phyloP scores from a whole-genome alignment of 108 stramenopile genomes.

The Cyclotella sp. region DNA sequence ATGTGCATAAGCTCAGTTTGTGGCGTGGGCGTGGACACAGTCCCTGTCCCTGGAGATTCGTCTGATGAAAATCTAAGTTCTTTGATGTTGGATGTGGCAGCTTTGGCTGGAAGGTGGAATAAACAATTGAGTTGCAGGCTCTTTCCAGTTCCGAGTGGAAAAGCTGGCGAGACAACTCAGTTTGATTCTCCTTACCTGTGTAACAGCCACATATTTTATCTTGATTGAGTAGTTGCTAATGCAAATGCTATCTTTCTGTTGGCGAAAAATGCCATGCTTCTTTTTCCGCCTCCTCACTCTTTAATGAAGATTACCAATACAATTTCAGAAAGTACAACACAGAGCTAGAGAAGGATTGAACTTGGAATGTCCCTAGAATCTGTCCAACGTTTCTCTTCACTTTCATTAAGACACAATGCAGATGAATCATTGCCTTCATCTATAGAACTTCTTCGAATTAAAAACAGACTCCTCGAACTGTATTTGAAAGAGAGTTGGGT shows the following conservation, averaged over 20 bases:
- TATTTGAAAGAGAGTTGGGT: constrained; percentile 5
- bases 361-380: too few species aligned
- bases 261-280: too few species aligned
- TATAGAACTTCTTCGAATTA: not conserved
- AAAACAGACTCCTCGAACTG: constrained; percentile 9
- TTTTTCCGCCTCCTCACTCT: too few species aligned
- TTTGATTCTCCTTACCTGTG: constrained; percentile 86
- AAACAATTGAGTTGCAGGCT: constrained; percentile 85
- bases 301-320: too few species aligned
- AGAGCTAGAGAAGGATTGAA: too few species aligned
- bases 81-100: constrained; percentile 80
- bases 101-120: constrained; percentile 80
- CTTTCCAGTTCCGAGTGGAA: constrained; percentile 72
- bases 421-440: not conserved
- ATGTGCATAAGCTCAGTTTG: constrained; percentile 80
- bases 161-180: constrained; percentile 62
- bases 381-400: too few species aligned
- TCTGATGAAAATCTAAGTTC: constrained; percentile 50
- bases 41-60: constrained; percentile 75
- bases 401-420: too few species aligned
- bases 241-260: too few species aligned
- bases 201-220: constrained; percentile 62
- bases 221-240: not conserved
- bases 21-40: constrained; percentile 89
- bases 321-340: too few species aligned